These are phyloP conservation scores for Solanum bulbocastanum DNA, from an alignment of 257 asterid genomes.

Conservation along the genomic window DNA sequence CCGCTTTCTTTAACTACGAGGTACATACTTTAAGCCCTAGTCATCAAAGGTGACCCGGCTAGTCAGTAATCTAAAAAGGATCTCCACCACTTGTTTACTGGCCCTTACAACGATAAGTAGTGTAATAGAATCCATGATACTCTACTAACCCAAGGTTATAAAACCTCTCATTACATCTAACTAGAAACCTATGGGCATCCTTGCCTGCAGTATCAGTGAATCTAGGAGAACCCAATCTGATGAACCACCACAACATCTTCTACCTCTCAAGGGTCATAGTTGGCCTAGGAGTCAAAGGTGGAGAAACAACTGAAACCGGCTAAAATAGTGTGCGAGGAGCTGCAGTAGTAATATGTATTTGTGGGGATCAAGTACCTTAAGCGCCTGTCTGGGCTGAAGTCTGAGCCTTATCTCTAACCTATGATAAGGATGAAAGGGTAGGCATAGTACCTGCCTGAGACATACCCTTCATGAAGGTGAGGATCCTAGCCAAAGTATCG, in stretches of 20 bases:
- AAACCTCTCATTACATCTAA: no score
- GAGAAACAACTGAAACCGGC: not conserved
- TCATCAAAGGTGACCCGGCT: not conserved
- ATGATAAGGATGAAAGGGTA: no score
- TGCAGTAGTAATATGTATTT: no score
- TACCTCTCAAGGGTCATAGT: not conserved
- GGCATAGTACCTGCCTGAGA: no score
- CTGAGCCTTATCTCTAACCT: no score
- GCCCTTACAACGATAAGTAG: not conserved
- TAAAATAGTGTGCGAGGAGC: no score
- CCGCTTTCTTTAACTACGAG: no score
- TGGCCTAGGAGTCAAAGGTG: not conserved
- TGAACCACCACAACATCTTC: not conserved
- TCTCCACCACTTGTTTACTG: not conserved
- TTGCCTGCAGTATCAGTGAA: not conserved
- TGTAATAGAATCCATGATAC: not conserved
- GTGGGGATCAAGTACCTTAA: no score
- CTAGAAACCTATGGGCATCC: not conserved
- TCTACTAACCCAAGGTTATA: not conserved
- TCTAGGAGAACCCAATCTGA: not conserved
- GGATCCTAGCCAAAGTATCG: no score
- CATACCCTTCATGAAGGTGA: no score
- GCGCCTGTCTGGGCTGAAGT: fast-evolving
- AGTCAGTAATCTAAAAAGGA: not conserved
- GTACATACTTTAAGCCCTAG: no score